These are phyloP conservation scores for Solanum megistacrolobum DNA, from an alignment of 257 asterid species.

Conservation along the genomic window DNA sequence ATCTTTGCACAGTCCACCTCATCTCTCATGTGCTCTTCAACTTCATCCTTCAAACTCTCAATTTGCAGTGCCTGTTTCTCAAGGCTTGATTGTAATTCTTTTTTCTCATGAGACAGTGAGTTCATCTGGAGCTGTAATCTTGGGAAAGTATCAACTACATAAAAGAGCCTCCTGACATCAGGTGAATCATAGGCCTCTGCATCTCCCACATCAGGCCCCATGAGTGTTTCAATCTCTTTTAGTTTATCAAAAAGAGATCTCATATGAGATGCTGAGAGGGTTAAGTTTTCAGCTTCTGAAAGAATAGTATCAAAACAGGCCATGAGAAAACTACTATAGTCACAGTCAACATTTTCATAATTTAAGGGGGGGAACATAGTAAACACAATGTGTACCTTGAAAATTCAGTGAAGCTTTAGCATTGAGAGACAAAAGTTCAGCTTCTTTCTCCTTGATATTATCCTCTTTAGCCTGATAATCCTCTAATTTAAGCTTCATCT, in stretches of 20 bases:
- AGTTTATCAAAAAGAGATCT: slow-evolving; percentile 57
- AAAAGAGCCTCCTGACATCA: slow-evolving; percentile 51
- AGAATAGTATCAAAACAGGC: slow-evolving; percentile 11
- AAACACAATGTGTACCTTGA: slow-evolving; percentile 35
- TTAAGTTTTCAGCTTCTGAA: slow-evolving; percentile 51
- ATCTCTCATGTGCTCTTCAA: slow-evolving; percentile 21
- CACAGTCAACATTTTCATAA: background rate
- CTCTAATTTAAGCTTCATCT: slow-evolving; percentile 36
- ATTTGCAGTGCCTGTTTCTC: slow-evolving; percentile 50
- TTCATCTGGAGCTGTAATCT: slow-evolving; percentile 33
- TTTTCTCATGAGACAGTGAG: slow-evolving; percentile 47
- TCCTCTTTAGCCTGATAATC: slow-evolving; percentile 40
- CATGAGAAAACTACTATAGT: background rate
- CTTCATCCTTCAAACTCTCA: slow-evolving; percentile 47
- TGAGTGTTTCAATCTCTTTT: slow-evolving; percentile 39
- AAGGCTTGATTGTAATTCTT: slow-evolving; percentile 44
- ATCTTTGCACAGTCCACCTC: slow-evolving; percentile 31
- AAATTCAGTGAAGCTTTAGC: slow-evolving; percentile 26
- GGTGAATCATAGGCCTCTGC: slow-evolving; percentile 26
- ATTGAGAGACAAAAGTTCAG: slow-evolving; percentile 31
- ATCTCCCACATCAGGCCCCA: slow-evolving; percentile 27
- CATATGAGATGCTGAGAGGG: slow-evolving; percentile 50
- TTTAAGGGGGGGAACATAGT: background rate
- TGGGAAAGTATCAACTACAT: slow-evolving; percentile 49
- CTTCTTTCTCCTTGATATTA: slow-evolving; percentile 38